Conservation (phyloP, 2,329 filamentous ascomycete species). For the Didymella exigua region DNA sequence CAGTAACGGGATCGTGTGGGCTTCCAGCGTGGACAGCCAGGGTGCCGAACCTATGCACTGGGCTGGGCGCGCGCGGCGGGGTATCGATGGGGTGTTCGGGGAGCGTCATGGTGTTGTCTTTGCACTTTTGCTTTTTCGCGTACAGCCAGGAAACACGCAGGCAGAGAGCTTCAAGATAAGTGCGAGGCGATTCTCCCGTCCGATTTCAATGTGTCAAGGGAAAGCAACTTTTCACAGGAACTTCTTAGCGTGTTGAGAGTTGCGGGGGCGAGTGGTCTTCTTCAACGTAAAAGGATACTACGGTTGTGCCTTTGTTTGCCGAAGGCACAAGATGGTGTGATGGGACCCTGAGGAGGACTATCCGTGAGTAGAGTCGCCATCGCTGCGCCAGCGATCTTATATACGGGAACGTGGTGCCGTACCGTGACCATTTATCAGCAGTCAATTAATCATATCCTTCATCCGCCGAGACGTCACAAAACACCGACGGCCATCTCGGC, state of each 20-base stretch:
- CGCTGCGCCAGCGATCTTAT: constrained; percentile 16
- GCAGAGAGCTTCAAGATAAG: constrained; percentile 2
- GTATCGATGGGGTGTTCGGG: constrained; percentile 68
- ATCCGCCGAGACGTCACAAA: constrained; percentile 12
- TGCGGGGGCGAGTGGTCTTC: constrained; percentile 20
- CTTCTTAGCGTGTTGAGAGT: constrained; percentile 20
- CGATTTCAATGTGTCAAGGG: constrained; percentile 19
- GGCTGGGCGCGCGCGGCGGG: constrained; percentile 73
- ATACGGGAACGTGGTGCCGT: constrained; percentile 12
- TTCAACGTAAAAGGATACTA: constrained; percentile 10
- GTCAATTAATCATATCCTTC: constrained; percentile 25
- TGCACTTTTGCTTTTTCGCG: background rate
- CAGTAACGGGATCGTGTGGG: constrained; percentile 87
- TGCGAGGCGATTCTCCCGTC: constrained; percentile 5
- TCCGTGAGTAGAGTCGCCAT: background rate
- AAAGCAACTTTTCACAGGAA: constrained; percentile 20
- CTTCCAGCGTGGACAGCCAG: constrained; percentile 93
- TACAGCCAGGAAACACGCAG: background rate
- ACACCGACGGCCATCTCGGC: constrained; percentile 18
- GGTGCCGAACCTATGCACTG: constrained; percentile 84
- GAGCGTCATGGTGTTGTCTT: constrained; percentile 43
- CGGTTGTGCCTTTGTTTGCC: constrained; percentile 26
- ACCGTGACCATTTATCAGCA: constrained; percentile 34
- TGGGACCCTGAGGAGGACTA: constrained; percentile 1
- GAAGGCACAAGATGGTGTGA: constrained; percentile 32